Evolutionary conservation across 495 filamentous ascomycete genomes (phyloP).

Genomic region (Aspergillus diversus): DNA sequence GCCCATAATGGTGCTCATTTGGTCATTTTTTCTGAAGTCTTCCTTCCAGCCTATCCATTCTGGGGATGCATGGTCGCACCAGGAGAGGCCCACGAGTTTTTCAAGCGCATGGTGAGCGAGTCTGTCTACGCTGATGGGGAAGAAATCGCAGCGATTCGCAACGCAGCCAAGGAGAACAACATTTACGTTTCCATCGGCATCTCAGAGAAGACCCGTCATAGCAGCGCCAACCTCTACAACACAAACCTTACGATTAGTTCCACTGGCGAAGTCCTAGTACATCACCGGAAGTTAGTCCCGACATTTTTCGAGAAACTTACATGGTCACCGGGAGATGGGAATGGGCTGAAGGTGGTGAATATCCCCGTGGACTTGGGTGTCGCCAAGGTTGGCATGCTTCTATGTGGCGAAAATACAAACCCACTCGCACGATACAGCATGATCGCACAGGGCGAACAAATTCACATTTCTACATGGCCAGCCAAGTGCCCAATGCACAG

Average conservation of each 20-base stretch:
- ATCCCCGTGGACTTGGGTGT: slow-evolving; percentile 12
- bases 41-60: background rate
- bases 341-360: slow-evolving; percentile 33
- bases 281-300: slow-evolving; percentile 43
- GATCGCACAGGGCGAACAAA: slow-evolving; percentile 28
- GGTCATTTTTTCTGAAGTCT: background rate
- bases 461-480: slow-evolving; percentile 41
- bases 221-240: slow-evolving; percentile 39
- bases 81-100: background rate
- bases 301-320: slow-evolving; percentile 45
- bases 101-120: background rate
- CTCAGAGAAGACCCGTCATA: slow-evolving; percentile 35
- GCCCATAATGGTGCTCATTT: background rate
- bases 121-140: slow-evolving; percentile 29
- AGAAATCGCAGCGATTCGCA: slow-evolving; percentile 34
- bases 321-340: slow-evolving; percentile 39
- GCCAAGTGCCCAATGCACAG: slow-evolving; percentile 36
- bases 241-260: slow-evolving; percentile 37
- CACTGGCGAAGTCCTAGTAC: slow-evolving; percentile 33
- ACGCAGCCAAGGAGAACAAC: slow-evolving; percentile 23
- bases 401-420: slow-evolving; percentile 48
- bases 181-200: slow-evolving; percentile 39
- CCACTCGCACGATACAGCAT: slow-evolving; percentile 35
- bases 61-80: background rate
- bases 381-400: slow-evolving; percentile 35